Percentiles rank a stretch among this genome's conserved stretches.
phyloP scores from a whole-genome alignment of 2,329 filamentous ascomycete species.

The Xylaria arbuscula region DNA sequence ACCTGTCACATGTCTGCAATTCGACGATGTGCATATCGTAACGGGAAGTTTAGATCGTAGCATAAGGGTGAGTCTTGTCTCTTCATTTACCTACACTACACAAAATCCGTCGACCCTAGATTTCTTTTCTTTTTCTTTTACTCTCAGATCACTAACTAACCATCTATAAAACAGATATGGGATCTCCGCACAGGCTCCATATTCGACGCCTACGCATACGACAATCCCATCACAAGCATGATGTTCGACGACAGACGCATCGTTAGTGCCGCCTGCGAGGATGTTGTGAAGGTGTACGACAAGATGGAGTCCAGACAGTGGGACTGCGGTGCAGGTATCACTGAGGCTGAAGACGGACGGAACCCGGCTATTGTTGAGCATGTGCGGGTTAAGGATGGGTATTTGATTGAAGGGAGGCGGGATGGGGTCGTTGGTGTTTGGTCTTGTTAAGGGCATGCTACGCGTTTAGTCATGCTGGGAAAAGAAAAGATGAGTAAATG shows the following conservation, averaged over 20 bases:
- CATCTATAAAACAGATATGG: slow-evolving; percentile 78
- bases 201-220: slow-evolving; percentile 95
- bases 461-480: too few species aligned
- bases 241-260: slow-evolving; percentile 95
- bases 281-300: slow-evolving; percentile 97
- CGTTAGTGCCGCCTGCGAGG: slow-evolving; percentile 87
- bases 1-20: slow-evolving; percentile 92
- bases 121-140: not conserved
- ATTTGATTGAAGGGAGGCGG: slow-evolving; percentile 87
- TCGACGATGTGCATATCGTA: slow-evolving; percentile 94
- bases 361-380: slow-evolving; percentile 79
- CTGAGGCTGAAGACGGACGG: slow-evolving; percentile 73
- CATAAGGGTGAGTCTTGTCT: slow-evolving; percentile 77
- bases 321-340: slow-evolving; percentile 90
- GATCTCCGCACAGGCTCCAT: slow-evolving; percentile 96
- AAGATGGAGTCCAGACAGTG: slow-evolving; percentile 96
- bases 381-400: slow-evolving; percentile 92
- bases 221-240: slow-evolving; percentile 91
- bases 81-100: not conserved
- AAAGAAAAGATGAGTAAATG: too few species aligned
- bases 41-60: slow-evolving; percentile 94
- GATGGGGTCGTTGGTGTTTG: slow-evolving; percentile 92
- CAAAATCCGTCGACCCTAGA: not conserved
- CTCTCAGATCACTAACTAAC: slow-evolving; percentile 5
- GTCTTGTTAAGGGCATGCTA: slow-evolving; percentile 55